phyloP scores from a whole-genome alignment of 305 asterid genomes.

The Lippia alba region DNA sequence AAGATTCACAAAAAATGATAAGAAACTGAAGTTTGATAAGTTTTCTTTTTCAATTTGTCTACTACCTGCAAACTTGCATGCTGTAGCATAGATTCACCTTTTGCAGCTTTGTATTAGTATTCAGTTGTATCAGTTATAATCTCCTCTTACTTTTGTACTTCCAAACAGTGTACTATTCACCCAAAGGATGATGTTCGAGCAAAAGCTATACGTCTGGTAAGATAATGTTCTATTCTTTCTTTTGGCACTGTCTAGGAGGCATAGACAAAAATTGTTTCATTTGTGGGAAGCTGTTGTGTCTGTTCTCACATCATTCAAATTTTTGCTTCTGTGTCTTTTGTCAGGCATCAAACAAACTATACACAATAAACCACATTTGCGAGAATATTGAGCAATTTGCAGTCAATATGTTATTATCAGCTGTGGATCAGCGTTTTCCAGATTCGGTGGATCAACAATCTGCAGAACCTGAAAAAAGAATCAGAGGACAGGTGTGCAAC shows the following conservation, averaged over 20 bases:
- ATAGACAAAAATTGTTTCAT: slow-evolving; percentile 3
- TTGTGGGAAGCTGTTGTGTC: slow-evolving; percentile 32
- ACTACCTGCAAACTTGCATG: slow-evolving; percentile 26
- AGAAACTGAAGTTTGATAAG: slow-evolving; percentile 25
- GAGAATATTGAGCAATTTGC: slow-evolving; percentile 87
- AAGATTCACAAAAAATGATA: background rate
- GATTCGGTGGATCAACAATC: slow-evolving; percentile 58
- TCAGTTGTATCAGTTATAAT: slow-evolving; percentile 25
- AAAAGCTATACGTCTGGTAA: slow-evolving; percentile 96
- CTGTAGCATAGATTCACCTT: slow-evolving; percentile 14
- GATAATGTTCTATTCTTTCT: slow-evolving; percentile 36
- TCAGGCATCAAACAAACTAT: slow-evolving; percentile 94
- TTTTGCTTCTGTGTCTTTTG: slow-evolving; percentile 36
- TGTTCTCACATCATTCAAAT: slow-evolving; percentile 29
- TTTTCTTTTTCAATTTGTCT: slow-evolving; percentile 12
- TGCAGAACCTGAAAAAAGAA: slow-evolving; percentile 56
- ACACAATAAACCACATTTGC: slow-evolving; percentile 61
- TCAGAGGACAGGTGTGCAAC: slow-evolving; percentile 62
- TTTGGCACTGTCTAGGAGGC: slow-evolving; percentile 22
- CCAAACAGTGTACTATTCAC: slow-evolving; percentile 86
- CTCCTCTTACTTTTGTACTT: slow-evolving; percentile 39
- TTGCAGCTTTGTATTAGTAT: slow-evolving; percentile 30
- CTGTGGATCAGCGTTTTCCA: slow-evolving; percentile 57
- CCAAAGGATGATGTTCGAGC: slow-evolving; percentile 85
- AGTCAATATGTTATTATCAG: slow-evolving; percentile 77